Conservation (phyloP, 768 basidiomycete species). For the Pleurotus giganteus region DNA sequence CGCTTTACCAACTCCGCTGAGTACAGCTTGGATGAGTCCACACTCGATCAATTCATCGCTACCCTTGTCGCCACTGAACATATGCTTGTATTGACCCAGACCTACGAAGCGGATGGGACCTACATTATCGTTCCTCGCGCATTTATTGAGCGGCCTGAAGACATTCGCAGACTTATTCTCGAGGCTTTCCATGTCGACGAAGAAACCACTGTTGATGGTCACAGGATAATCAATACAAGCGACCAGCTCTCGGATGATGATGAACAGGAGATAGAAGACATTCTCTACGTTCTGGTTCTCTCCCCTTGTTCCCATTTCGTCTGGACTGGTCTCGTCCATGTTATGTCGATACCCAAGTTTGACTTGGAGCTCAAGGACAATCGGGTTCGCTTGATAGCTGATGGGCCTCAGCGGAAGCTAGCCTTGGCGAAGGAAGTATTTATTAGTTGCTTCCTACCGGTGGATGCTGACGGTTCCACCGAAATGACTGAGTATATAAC, state of each 20-base stretch:
- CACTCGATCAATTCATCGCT: slow-evolving; percentile 78
- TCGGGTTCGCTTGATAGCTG: slow-evolving; percentile 88
- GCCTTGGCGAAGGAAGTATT: slow-evolving; percentile 77
- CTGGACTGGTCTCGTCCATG: slow-evolving; percentile 88
- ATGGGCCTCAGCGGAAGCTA: slow-evolving; percentile 80
- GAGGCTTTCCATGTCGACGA: slow-evolving; percentile 84
- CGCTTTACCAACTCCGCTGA: slow-evolving; percentile 94
- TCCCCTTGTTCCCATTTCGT: slow-evolving; percentile 85
- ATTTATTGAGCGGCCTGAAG: slow-evolving; percentile 72
- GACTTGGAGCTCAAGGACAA: slow-evolving; percentile 85
- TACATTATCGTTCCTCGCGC: slow-evolving; percentile 85
- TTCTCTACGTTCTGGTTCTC: slow-evolving; percentile 79
- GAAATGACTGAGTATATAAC: slow-evolving; percentile 45
- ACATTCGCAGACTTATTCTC: slow-evolving; percentile 75
- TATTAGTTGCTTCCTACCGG: slow-evolving; percentile 55
- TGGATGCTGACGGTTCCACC: slow-evolving; percentile 30
- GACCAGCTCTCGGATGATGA: slow-evolving; percentile 37
- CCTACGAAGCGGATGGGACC: slow-evolving; percentile 84
- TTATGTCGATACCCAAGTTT: slow-evolving; percentile 70
- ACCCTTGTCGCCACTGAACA: slow-evolving; percentile 83
- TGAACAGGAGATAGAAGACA: slow-evolving; percentile 49
- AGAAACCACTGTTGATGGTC: slow-evolving; percentile 52
- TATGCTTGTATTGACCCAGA: slow-evolving; percentile 89
- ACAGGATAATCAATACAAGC: slow-evolving; percentile 33
- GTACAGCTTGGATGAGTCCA: slow-evolving; percentile 73